Base-by-base conservation (phyloP, 768 basidiomycete species). In the Leccinum disarticulatum region DNA sequence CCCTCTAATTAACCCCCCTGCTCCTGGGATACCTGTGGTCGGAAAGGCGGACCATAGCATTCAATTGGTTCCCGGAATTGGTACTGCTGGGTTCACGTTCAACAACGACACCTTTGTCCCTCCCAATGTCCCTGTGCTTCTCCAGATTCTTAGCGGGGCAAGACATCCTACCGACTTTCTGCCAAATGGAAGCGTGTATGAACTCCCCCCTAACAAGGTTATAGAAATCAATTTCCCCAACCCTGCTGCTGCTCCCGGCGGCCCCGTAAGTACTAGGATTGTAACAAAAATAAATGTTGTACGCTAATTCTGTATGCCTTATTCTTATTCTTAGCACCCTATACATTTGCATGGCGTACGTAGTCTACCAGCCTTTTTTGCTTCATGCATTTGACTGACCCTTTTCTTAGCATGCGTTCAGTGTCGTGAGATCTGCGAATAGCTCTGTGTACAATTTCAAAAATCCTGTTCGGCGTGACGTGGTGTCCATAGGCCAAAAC, bases 101-200 rank as follows among this genome's bases (percentile, higher is more conserved):
- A 74, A 75, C 51, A 67, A 64, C 7, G 59, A 48, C 15, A 64
- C 76, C n/a, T 85, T 68, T 54, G 38, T 67, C 8, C 67, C 74
- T 4, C 81, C 85, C 0, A 68, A 74, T 1, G 69, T 79, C 1
- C 84, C 86, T 0, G 82, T 85, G 3, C 76, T 87, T 17, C 76
- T 86, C 1, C 86, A 87, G 63, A 83, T 86, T 33, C 67, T 87
- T 35, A 85, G 80, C 58, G 86, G 86, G 0, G 79, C 80, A 0
- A 66, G 66, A 30, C 73, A 76, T 10, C 74, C 85, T 1, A 71
- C 74, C 15, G 73, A 81, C 1, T 70, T 87, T 4, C 64, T 87
- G 10, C 86, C 84, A 0, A 19, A 57, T 0, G 85, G 83, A 11
- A 76, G 77, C 7, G 71, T 86, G 4, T 81, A 80, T 59, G 59